A percentile compares a stretch with the other conserved stretches of the same genome.
These are phyloP conservation scores for Epichloe bromicola DNA, from an alignment of 2,329 filamentous ascomycete species.

Conservation along the genomic window DNA sequence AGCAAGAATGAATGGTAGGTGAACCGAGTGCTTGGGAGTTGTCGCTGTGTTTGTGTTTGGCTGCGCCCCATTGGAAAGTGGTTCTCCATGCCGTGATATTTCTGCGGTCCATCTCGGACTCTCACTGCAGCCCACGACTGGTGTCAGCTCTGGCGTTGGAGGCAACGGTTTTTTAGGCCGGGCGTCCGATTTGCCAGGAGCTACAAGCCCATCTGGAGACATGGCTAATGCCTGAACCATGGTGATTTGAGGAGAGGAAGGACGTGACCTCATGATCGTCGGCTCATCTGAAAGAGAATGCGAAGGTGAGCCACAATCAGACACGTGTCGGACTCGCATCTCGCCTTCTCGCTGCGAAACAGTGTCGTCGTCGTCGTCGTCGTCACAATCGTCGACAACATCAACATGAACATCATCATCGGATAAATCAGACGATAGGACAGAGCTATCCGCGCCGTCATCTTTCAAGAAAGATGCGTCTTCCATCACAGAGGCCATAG, in stretches of 20 bases:
- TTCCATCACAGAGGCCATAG: slow-evolving; percentile 10
- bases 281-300: slow-evolving; percentile 17
- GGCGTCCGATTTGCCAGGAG: background rate
- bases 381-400: no score
- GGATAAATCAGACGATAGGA: background rate
- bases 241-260: slow-evolving; percentile 34
- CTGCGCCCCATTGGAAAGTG: slow-evolving; percentile 22
- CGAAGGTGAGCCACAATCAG: slow-evolving; percentile 15
- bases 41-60: slow-evolving; percentile 17
- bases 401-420: background rate
- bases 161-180: slow-evolving; percentile 14
- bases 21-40: slow-evolving; percentile 34
- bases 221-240: slow-evolving; percentile 30
- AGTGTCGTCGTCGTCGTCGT: slow-evolving; percentile 24
- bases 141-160: slow-evolving; percentile 36
- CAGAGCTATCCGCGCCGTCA: slow-evolving; percentile 24
- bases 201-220: slow-evolving; percentile 3
- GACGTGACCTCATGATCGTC: slow-evolving; percentile 7
- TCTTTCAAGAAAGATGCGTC: slow-evolving; percentile 37
- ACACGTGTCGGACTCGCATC: slow-evolving; percentile 15
- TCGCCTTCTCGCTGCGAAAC: slow-evolving; percentile 33
- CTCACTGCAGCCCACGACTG: slow-evolving; percentile 26
- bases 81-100: slow-evolving; percentile 21
- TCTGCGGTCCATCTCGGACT: slow-evolving; percentile 7
- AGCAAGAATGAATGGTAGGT: slow-evolving; percentile 68